These are phyloP conservation scores for Chrysanthemum seticuspe DNA, from an alignment of 129 eudicot species.

Conservation along the genomic window DNA sequence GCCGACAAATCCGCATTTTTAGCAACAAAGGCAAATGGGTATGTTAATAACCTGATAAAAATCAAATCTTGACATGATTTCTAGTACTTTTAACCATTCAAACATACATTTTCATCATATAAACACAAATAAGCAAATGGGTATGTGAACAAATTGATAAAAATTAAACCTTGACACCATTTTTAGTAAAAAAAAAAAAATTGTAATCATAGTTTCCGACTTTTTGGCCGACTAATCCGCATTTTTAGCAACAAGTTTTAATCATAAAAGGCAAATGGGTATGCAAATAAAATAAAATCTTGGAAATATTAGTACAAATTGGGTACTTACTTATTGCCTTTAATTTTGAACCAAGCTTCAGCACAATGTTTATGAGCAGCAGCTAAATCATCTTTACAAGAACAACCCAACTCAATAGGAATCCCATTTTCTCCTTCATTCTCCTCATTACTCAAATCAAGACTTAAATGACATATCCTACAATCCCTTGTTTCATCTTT, in stretches of 20 bases:
- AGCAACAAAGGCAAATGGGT: not conserved
- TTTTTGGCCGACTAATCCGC: too few relatives aligned
- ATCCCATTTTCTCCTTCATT: conserved; percentile 50
- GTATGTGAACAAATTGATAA: not conserved
- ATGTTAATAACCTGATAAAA: not conserved
- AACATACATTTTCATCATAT: not conserved
- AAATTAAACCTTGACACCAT: too few relatives aligned
- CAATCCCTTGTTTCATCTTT: conserved; percentile 66
- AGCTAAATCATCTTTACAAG: conserved; percentile 93
- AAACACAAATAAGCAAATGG: not conserved
- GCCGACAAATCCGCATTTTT: too few relatives aligned
- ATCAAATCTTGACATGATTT: not conserved
- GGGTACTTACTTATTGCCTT: conserved; percentile 80
- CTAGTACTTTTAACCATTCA: not conserved
- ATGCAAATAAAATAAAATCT: too few relatives aligned
- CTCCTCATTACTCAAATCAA: conserved; percentile 39
- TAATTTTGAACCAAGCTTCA: conserved; percentile 97
- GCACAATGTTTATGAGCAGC: conserved; percentile 98
- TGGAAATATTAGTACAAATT: not conserved
- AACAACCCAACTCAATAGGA: conserved; percentile 91
- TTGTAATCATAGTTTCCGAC: too few relatives aligned
- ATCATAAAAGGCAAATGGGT: not conserved
- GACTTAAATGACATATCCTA: conserved; percentile 84
- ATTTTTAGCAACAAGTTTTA: not conserved
- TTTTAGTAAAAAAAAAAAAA: too few relatives aligned